Conservation (phyloP, 78 protist genomes). For the Acrasis kona region DNA sequence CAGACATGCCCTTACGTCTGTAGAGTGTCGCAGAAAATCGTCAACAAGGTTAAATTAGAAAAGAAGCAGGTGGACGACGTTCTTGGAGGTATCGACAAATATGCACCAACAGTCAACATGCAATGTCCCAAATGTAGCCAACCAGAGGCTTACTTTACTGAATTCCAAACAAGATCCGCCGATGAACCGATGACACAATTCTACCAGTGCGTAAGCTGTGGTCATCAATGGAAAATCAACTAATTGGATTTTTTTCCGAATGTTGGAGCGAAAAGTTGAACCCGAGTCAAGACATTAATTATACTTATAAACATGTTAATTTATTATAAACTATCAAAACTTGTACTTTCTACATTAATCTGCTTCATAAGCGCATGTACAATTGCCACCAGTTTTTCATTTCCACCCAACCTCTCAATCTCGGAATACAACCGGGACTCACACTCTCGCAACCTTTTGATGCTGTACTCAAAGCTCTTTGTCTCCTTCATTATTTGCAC, state of each 20-base stretch:
- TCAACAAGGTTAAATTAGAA: not conserved
- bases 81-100: not conserved
- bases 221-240: not conserved
- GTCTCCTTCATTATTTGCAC: constrained; percentile 23
- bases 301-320: too few species aligned
- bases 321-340: too few species aligned
- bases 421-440: constrained; percentile 4
- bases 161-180: constrained; percentile 6
- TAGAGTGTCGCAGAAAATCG: not conserved
- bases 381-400: constrained; percentile 9
- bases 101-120: not conserved
- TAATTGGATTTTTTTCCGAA: too few species aligned
- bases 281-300: too few species aligned
- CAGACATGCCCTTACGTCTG: not conserved
- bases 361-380: not conserved
- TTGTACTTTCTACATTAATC: too few species aligned
- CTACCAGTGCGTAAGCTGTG: not conserved
- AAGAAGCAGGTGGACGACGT: not conserved
- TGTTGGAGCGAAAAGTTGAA: too few species aligned
- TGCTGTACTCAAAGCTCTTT: constrained; percentile 51
- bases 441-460: not conserved
- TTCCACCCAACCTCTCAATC: constrained; percentile 40
- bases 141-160: not conserved
- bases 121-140: not conserved
- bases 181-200: constrained; percentile 14